Evolutionary conservation across 768 basidiomycete genomes (phyloP).

Genomic region (Kwoniella pini): DNA sequence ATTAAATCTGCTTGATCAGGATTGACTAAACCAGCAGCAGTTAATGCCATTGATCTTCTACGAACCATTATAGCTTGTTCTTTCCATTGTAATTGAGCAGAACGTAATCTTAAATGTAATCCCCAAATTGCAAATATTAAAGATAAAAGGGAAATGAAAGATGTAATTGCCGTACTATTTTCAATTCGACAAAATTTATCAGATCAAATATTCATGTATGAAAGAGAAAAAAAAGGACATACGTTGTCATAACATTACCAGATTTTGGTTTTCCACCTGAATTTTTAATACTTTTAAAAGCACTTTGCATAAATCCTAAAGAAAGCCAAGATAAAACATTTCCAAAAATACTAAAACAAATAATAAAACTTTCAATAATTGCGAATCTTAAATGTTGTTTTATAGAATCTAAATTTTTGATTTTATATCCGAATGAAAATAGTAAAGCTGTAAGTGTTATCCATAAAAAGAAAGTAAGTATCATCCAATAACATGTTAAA

Average conservation of each 20-base stretch:
- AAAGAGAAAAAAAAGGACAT: slow-evolving; percentile 16
- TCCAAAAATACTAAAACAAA: slow-evolving; percentile 51
- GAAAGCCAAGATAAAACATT: slow-evolving; percentile 53
- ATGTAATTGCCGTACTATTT: slow-evolving; percentile 41
- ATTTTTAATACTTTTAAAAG: slow-evolving; percentile 36
- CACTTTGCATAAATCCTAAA: slow-evolving; percentile 38
- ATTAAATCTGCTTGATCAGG: slow-evolving; percentile 9
- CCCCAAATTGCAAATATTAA: slow-evolving; percentile 44
- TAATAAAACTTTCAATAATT: slow-evolving; percentile 47
- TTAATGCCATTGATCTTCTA: slow-evolving; percentile 38
- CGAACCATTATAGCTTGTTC: slow-evolving; percentile 47
- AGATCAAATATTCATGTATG: not conserved
- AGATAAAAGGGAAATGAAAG: slow-evolving; percentile 42
- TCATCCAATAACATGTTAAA: slow-evolving; percentile 53
- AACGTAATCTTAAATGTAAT: slow-evolving; percentile 39
- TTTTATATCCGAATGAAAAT: slow-evolving; percentile 42
- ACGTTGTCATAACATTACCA: slow-evolving; percentile 53
- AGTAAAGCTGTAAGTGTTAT: slow-evolving; percentile 35
- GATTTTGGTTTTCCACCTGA: slow-evolving; percentile 34
- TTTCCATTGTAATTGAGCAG: slow-evolving; percentile 40
- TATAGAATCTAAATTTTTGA: slow-evolving; percentile 48
- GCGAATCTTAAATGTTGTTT: slow-evolving; percentile 49
- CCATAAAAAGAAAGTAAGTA: slow-evolving; percentile 48
- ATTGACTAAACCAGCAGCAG: not conserved
- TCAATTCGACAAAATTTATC: not conserved